Conservation (phyloP, 345 rosid species). For the Syzygium jambos region DNA sequence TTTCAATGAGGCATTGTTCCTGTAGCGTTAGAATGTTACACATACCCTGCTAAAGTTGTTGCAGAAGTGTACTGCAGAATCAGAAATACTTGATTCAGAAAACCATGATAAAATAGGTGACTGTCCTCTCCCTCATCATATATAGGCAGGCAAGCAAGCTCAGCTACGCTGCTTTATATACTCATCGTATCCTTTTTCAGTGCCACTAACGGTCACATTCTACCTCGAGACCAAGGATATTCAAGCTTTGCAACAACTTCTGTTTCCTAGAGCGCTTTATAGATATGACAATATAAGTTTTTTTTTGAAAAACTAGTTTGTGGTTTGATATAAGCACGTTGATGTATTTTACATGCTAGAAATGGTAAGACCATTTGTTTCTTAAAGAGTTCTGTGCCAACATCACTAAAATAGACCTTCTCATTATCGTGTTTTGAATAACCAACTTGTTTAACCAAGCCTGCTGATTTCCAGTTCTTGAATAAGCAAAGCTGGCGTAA, state of each 20-base stretch:
- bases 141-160: background rate
- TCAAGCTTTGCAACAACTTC: background rate
- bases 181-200: background rate
- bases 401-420: background rate
- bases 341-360: background rate
- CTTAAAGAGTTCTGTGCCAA: background rate
- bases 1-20: background rate
- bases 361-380: background rate
- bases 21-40: background rate
- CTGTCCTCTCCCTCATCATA: background rate
- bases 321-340: background rate
- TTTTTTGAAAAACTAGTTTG: too few relatives aligned
- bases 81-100: background rate
- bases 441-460: background rate
- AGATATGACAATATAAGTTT: background rate
- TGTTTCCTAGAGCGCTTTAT: background rate
- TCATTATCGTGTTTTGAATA: background rate
- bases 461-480: background rate
- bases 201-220: background rate
- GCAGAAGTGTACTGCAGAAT: background rate
- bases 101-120: background rate
- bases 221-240: background rate
- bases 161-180: background rate
- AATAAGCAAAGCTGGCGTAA: background rate
- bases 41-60: background rate